Conservation (phyloP, 1,284 basidiomycete genomes). For the Marasmius tenuissimus region DNA sequence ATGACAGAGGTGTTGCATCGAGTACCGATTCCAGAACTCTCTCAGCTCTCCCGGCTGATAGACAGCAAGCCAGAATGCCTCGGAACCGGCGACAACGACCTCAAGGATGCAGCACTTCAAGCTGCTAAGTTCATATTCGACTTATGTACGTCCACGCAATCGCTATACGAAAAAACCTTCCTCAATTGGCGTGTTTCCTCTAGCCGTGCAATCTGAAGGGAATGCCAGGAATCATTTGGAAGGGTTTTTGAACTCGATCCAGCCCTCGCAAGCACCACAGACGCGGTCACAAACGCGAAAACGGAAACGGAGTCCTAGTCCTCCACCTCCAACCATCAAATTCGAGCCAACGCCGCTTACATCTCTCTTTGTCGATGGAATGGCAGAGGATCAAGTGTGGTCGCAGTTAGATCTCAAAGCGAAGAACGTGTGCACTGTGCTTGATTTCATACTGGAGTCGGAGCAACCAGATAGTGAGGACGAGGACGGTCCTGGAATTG, state of each 20-base stretch:
- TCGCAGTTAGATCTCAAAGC: constrained; percentile 84
- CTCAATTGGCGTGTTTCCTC: background rate
- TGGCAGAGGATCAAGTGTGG: constrained; percentile 92
- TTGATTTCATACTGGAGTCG: constrained; percentile 59
- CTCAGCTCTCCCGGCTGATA: constrained; percentile 50
- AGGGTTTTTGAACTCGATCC: constrained; percentile 68
- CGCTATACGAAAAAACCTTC: background rate
- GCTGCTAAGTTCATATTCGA: constrained; percentile 83
- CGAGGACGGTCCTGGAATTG: constrained; percentile 20
- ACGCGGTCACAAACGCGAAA: constrained; percentile 67
- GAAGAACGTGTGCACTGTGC: constrained; percentile 63
- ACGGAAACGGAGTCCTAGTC: constrained; percentile 41
- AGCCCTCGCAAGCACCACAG: constrained; percentile 59
- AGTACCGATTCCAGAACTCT: constrained; percentile 40
- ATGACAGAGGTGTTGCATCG: constrained; percentile 3
- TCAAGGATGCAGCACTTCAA: constrained; percentile 60
- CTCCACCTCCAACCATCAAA: constrained; percentile 31
- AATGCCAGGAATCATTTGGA: constrained; percentile 65
- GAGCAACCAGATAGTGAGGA: constrained; percentile 32
- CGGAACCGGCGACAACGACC: constrained; percentile 53
- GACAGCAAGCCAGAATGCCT: constrained; percentile 55
- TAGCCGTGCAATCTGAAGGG: constrained; percentile 67
- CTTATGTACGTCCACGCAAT: constrained; percentile 53
- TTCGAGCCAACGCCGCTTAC: constrained; percentile 75
- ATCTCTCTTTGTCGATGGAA: constrained; percentile 77